phyloP scores from a whole-genome alignment of 331 rosid genomes.

The Acacia pycnantha region DNA sequence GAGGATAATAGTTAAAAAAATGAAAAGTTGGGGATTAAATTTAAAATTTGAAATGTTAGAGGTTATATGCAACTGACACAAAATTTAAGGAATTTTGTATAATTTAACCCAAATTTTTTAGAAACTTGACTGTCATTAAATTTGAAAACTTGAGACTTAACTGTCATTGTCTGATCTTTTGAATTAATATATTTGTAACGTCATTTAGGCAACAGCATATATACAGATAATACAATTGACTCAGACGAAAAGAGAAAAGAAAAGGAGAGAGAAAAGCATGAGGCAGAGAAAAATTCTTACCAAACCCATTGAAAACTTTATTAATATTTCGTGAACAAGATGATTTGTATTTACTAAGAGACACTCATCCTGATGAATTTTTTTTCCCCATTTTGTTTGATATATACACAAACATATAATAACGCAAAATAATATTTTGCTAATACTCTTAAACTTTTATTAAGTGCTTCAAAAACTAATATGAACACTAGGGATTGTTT shows the following conservation, averaged over 20 bases:
- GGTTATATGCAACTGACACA: too few species aligned
- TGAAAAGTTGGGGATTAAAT: too few species aligned
- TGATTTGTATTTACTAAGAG: not conserved
- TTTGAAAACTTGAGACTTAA: not conserved
- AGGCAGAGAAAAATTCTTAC: not conserved
- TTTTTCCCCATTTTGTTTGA: not conserved
- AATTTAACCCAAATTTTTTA: too few species aligned
- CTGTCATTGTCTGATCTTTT: not conserved
- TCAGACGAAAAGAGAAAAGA: not conserved
- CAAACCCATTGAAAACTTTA: not conserved
- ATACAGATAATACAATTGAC: not conserved
- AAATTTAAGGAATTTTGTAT: too few species aligned
- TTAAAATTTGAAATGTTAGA: too few species aligned
- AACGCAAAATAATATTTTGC: not conserved
- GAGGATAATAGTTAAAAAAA: too few species aligned
- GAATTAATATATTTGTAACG: not conserved
- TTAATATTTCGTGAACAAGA: not conserved
- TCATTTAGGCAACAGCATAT: not conserved
- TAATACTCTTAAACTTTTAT: not conserved
- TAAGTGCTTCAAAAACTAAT: not conserved
- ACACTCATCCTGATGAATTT: not conserved
- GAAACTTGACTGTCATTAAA: not conserved
- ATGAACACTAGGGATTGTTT: not conserved
- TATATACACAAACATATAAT: not conserved
- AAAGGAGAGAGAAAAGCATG: not conserved